These are phyloP conservation scores for Lyophyllum atratum DNA, from an alignment of 768 basidiomycete genomes.

Conservation along the genomic window DNA sequence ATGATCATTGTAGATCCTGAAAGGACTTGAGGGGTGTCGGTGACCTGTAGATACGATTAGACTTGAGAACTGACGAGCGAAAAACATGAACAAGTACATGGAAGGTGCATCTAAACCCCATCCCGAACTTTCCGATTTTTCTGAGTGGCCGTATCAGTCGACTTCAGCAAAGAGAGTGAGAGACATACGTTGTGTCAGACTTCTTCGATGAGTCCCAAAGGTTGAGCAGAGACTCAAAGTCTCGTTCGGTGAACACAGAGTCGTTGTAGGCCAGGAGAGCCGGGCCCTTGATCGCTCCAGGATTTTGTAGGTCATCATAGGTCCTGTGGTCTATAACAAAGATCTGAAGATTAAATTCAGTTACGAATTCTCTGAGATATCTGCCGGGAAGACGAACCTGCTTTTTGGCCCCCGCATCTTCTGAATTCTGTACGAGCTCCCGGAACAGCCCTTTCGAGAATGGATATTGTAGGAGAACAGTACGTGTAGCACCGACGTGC, in stretches of 20 bases:
- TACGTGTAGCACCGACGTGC: constrained; percentile 13
- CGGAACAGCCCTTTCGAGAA: constrained; percentile 45
- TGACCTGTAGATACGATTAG: constrained; percentile 32
- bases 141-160: constrained; percentile 23
- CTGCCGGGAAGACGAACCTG: constrained; percentile 32
- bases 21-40: constrained; percentile 51
- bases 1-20: constrained; percentile 41
- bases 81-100: constrained; percentile 35
- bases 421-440: constrained; percentile 50
- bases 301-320: constrained; percentile 25
- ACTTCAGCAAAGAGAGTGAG: background rate
- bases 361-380: background rate
- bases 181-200: constrained; percentile 41
- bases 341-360: constrained; percentile 25
- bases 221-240: constrained; percentile 46
- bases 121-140: constrained; percentile 55
- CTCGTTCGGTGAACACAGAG: constrained; percentile 36
- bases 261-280: constrained; percentile 51
- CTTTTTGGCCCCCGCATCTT: constrained; percentile 47
- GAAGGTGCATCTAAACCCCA: constrained; percentile 53
- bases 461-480: constrained; percentile 45
- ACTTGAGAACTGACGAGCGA: background rate
- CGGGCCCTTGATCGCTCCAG: constrained; percentile 39
- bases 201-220: constrained; percentile 49
- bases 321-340: constrained; percentile 43